Evolutionary conservation across 441 rosid species (phyloP).

Genomic region (Lagerstroemia fauriei): DNA sequence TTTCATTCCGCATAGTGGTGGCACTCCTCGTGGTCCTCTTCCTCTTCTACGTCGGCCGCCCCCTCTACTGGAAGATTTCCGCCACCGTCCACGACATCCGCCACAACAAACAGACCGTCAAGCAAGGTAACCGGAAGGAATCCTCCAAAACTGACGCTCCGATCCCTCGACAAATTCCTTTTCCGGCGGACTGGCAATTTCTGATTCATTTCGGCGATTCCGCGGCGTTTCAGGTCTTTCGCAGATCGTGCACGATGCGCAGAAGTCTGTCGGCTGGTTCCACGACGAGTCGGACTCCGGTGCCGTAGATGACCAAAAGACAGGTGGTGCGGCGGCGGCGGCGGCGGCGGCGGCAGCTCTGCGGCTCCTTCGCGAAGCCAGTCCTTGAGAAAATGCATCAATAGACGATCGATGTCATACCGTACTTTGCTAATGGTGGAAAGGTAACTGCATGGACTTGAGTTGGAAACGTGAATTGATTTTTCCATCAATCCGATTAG

Average conservation of each 20-base stretch:
- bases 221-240: conserved; percentile 47
- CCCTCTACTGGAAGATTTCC: conserved; percentile 90
- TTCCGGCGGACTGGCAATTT: neutral
- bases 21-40: conserved; percentile 37
- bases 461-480: neutral
- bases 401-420: neutral
- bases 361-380: conserved; percentile 18
- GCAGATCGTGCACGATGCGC: conserved; percentile 69
- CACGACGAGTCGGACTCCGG: conserved; percentile 66
- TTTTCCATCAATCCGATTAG: neutral
- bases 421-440: no score
- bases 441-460: neutral
- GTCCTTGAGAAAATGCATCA: neutral
- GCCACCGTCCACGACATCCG: conserved; percentile 87
- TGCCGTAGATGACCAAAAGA: conserved; percentile 16
- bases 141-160: neutral
- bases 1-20: conserved; percentile 45
- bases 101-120: conserved; percentile 72
- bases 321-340: neutral
- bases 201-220: neutral
- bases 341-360: neutral
- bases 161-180: neutral
- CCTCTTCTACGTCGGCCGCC: conserved; percentile 75
- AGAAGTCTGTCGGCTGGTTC: conserved; percentile 77
- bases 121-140: conserved; percentile 48